These are phyloP conservation scores for Hymenoscyphus fructigenus DNA, from an alignment of 2,329 filamentous ascomycete species.

Conservation along the genomic window DNA sequence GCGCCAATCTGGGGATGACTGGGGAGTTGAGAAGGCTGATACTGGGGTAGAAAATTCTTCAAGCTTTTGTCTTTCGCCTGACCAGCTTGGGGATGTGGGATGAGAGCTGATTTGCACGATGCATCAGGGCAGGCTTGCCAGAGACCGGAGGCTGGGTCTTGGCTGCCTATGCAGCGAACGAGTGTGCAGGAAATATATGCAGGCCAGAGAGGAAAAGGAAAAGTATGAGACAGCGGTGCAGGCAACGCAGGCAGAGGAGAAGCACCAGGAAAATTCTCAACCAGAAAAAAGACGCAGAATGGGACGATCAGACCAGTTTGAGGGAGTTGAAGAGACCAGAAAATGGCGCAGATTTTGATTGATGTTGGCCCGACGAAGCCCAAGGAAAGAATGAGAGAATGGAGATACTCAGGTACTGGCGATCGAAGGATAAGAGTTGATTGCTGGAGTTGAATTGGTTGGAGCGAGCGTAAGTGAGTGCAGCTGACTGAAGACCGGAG, in stretches of 20 bases:
- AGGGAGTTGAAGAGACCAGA: constrained; percentile 4
- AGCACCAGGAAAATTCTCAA: constrained; percentile 10
- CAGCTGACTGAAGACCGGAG: background rate
- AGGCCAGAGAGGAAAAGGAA: constrained; percentile 21
- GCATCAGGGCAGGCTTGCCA: background rate
- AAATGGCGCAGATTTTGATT: constrained; percentile 4
- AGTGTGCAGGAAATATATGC: constrained; percentile 18
- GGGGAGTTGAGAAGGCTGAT: constrained; percentile 21
- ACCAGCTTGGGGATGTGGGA: constrained; percentile 15
- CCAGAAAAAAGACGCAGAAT: background rate
- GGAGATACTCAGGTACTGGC: background rate
- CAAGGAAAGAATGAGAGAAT: background rate
- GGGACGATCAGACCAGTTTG: constrained; percentile 1
- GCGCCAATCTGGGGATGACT: constrained; percentile 20
- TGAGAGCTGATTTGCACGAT: constrained; percentile 21
- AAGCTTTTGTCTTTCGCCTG: constrained; percentile 25
- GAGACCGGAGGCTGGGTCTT: constrained; percentile 12
- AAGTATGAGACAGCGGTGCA: constrained; percentile 22
- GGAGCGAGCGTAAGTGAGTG: background rate
- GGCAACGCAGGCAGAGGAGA: background rate
- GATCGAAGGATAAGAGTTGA: background rate
- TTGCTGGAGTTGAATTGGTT: background rate
- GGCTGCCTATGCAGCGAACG: constrained; percentile 16
- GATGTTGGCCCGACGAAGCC: background rate
- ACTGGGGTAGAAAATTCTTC: constrained; percentile 26